Conservation (phyloP, 148 eudicot species). For the Nepenthes mirabilis region DNA sequence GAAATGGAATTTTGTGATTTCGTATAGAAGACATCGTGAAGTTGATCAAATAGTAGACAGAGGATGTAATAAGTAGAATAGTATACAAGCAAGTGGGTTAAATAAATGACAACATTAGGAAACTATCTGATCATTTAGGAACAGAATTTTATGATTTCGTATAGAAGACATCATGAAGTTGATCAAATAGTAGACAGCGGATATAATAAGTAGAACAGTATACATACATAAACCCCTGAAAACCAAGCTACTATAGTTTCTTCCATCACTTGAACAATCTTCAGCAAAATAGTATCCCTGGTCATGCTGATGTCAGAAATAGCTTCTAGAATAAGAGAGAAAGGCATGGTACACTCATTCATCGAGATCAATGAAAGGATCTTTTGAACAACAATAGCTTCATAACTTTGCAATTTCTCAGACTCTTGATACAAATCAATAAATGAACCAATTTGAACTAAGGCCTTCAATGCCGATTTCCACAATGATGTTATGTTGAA, state of each 20-base stretch:
- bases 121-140: not conserved
- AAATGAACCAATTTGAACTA: slow-evolving; percentile 52
- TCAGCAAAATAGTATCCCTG: slow-evolving; percentile 33
- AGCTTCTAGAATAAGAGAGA: slow-evolving; percentile 50
- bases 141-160: no score
- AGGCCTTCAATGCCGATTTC: slow-evolving; percentile 46
- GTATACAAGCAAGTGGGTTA: not conserved
- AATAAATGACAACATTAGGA: not conserved
- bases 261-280: slow-evolving; percentile 37
- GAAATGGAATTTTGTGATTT: no score
- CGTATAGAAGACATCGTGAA: no score
- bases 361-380: slow-evolving; percentile 37
- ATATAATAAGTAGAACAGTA: slow-evolving; percentile 1
- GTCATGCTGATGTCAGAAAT: slow-evolving; percentile 46
- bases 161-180: no score
- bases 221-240: slow-evolving; percentile 44
- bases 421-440: slow-evolving; percentile 30
- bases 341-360: slow-evolving; percentile 44
- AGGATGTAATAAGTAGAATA: not conserved
- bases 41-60: not conserved
- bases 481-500: slow-evolving; percentile 30
- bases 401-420: slow-evolving; percentile 46
- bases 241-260: slow-evolving; percentile 34
- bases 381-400: slow-evolving; percentile 52
- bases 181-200: not conserved